phyloP scores from a whole-genome alignment of 345 rosid genomes.

The Abelmoschus esculentus region DNA sequence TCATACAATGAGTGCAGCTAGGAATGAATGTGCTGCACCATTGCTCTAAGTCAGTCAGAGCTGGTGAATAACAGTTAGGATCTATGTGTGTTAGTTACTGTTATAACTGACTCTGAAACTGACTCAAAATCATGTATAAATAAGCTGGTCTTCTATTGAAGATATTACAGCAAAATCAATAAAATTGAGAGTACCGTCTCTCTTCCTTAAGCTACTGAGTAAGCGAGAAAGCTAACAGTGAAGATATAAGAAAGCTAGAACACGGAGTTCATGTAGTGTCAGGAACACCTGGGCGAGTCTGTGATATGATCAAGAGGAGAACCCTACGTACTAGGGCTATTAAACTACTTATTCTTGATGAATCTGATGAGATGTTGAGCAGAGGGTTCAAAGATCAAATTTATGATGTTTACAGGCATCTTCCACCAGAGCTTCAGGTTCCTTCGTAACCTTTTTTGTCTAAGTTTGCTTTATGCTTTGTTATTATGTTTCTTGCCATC shows the following conservation, averaged over 20 bases:
- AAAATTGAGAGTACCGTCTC: too few relatives aligned
- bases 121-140: too few relatives aligned
- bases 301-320: slow-evolving; percentile 98
- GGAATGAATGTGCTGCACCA: too few relatives aligned
- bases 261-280: slow-evolving; percentile 66
- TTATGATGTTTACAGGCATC: slow-evolving; percentile 88
- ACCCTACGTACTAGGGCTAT: slow-evolving; percentile 77
- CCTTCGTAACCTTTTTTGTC: neutral
- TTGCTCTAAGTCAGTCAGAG: too few relatives aligned
- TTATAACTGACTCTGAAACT: too few relatives aligned
- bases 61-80: too few relatives aligned
- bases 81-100: too few relatives aligned
- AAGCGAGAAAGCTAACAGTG: too few relatives aligned
- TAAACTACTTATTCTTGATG: slow-evolving; percentile 53
- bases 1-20: too few relatives aligned
- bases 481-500: neutral
- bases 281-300: slow-evolving; percentile 96
- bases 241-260: slow-evolving; percentile 78
- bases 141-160: too few relatives aligned
- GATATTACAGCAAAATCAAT: too few relatives aligned
- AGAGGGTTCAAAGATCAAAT: slow-evolving; percentile 99
- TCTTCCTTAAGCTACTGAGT: too few relatives aligned
- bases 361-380: slow-evolving; percentile 97
- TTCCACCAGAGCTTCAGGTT: slow-evolving; percentile 98
- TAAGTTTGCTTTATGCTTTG: neutral